These are phyloP conservation scores for Paramecium sonneborni DNA, from an alignment of 73 alveolate genomes.

Conservation along the genomic window DNA sequence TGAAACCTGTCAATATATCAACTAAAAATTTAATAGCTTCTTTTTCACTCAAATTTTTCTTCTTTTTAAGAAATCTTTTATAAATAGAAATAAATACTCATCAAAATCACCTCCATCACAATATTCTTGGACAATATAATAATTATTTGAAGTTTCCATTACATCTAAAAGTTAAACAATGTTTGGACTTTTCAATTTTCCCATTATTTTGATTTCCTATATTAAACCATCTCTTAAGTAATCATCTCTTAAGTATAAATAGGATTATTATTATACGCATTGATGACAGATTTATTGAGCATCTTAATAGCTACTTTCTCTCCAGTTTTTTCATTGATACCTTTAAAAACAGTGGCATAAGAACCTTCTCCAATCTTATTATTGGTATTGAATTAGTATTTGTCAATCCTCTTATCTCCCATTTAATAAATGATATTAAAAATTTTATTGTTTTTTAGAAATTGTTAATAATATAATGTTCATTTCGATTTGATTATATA, in stretches of 20 bases:
- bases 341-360: constrained; percentile 58
- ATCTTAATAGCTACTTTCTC: constrained; percentile 65
- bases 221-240: constrained; percentile 62
- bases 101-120: constrained; percentile 69
- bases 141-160: constrained; percentile 61
- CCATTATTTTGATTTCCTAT: constrained; percentile 56
- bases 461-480: not conserved
- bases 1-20: constrained; percentile 58
- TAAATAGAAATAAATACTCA: not conserved
- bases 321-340: constrained; percentile 60
- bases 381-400: constrained; percentile 46
- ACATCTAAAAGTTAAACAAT: constrained; percentile 66
- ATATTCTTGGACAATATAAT: constrained; percentile 61
- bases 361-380: constrained; percentile 63
- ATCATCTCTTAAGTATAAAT: constrained; percentile 46
- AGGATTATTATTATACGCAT: not conserved
- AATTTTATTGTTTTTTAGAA: not conserved
- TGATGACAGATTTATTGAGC: constrained; percentile 44
- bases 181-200: constrained; percentile 43
- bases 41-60: constrained; percentile 36
- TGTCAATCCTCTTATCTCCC: constrained; percentile 59
- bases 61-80: constrained; percentile 5
- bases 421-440: not conserved
- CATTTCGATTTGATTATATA: not conserved
- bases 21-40: constrained; percentile 65